These are phyloP conservation scores for Symmetrospora coprosmae DNA, from an alignment of 768 basidiomycete species.

Conservation along the genomic window DNA sequence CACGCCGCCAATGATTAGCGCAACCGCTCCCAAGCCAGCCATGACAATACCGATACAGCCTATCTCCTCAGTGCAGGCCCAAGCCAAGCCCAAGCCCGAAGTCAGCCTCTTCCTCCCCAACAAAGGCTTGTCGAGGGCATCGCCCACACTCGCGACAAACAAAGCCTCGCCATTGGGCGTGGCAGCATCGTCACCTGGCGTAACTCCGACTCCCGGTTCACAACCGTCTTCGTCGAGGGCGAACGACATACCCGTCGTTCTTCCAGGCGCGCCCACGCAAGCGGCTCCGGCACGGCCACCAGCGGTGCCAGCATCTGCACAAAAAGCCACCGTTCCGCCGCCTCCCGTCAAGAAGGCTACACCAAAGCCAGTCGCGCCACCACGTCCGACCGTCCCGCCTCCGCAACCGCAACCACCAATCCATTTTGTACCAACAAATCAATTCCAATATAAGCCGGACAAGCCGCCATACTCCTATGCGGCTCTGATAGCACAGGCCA, in stretches of 20 bases:
- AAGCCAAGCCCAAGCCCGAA: not conserved
- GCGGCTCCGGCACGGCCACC: not conserved
- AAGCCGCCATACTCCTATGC: constrained; percentile 85
- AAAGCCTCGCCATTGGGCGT: not conserved
- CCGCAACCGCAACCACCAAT: constrained; percentile 40
- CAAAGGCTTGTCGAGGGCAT: not conserved
- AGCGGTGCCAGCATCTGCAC: not conserved
- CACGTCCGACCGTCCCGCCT: constrained; percentile 36
- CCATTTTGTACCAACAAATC: not conserved
- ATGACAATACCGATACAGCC: no score
- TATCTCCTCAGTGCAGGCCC: no score
- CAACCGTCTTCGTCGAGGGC: no score
- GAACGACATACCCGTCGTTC: no score
- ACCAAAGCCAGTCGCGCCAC: constrained; percentile 27
- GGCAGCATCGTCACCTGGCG: not conserved
- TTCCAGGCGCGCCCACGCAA: not conserved
- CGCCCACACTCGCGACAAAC: not conserved
- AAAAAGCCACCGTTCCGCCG: not conserved
- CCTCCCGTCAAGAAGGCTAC: not conserved
- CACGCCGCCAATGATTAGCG: no score
- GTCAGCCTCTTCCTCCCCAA: not conserved
- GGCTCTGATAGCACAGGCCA: constrained; percentile 75
- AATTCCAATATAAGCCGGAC: constrained; percentile 52
- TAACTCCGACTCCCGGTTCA: not conserved
- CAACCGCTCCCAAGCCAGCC: no score